Evolutionary conservation across 331 rosid species (phyloP), one percentile per base, ranked within the genome.

Genomic region (Acacia pycnantha): DNA sequence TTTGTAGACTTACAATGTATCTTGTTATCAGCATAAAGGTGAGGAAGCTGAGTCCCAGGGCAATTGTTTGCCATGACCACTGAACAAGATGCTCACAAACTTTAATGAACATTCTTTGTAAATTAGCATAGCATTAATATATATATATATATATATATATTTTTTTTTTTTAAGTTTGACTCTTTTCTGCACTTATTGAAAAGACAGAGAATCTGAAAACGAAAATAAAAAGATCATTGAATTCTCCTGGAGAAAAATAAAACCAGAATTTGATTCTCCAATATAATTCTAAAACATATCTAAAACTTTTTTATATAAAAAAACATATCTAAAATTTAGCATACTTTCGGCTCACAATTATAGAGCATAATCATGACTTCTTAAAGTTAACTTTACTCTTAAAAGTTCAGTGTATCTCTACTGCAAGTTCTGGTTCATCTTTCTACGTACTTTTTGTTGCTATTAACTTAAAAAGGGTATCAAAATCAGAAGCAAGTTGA

Each of bases 51-150:
- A 85, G 47, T 76, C 98, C 99, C 86, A 96, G 81, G 53, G 89
- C 69, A 76, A 96, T 85, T 26, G 98, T 90, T 88, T 91, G 94
- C 97, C 98, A 91, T 62, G 96, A 92, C 98, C 99, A 96, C 98
- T 96, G 97, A 91, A 88, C 77, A 85, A 79, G 41, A 47, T 67
- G 43, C n/a, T 53, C 73, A 82, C 46, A 77, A 35, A 77, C 46
- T 56, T 82, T 21, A 87, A 83, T 76, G 65, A 78, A 54, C 82
- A 72, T 67, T 11, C 19, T 61, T 62, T 33, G 26, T 11, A 24
- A 26, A 3, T 68, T 58, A 22, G 15, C 65, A 72, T 43, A 50
- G 56, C 40, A 29, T 59, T 48, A 6, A 37, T 71, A 82, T 13
- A 40, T 47, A 74, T 11, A 35, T 13, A 31, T 40, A 44, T 54